Conservation (phyloP, 768 basidiomycete species). For the Mycena vitilis region DNA sequence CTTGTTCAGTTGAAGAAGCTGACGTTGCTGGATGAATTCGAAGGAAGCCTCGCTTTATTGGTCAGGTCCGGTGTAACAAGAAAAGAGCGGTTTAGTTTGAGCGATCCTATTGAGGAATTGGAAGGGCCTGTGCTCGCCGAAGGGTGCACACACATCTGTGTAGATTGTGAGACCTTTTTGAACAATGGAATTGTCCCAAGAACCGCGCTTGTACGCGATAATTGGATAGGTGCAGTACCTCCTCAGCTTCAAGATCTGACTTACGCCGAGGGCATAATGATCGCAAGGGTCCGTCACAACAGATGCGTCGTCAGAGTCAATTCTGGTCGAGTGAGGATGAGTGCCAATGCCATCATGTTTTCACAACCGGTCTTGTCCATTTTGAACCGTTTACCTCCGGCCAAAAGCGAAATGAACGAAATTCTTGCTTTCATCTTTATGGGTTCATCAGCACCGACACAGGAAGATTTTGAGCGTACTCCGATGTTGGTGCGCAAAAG, state of each 20-base stretch:
- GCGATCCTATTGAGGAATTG: not conserved
- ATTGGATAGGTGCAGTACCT: slow-evolving; percentile 25
- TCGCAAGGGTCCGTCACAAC: not conserved
- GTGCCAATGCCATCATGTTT: slow-evolving; percentile 45
- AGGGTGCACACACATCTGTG: not conserved
- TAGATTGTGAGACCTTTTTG: not conserved
- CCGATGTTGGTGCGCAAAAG: slow-evolving; percentile 33
- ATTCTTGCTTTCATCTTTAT: slow-evolving; percentile 32
- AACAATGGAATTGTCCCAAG: slow-evolving; percentile 3
- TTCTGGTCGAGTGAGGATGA: not conserved
- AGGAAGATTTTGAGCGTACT: not conserved
- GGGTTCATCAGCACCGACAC: not conserved
- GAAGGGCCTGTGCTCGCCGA: slow-evolving; percentile 14
- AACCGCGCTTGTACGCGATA: not conserved
- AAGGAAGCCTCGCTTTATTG: not conserved
- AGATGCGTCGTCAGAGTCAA: not conserved
- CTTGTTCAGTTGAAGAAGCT: not conserved
- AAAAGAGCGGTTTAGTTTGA: not conserved
- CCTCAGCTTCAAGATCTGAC: not conserved
- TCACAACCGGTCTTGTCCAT: slow-evolving; percentile 40
- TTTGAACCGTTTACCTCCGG: not conserved
- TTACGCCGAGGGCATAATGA: not conserved
- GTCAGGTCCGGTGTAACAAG: not conserved
- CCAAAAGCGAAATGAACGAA: slow-evolving; percentile 32
- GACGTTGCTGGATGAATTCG: not conserved